Evolutionary conservation across 2,329 filamentous ascomycete species (phyloP), one percentile per base, ranked within the genome.

Genomic region (Phoma sp.): DNA sequence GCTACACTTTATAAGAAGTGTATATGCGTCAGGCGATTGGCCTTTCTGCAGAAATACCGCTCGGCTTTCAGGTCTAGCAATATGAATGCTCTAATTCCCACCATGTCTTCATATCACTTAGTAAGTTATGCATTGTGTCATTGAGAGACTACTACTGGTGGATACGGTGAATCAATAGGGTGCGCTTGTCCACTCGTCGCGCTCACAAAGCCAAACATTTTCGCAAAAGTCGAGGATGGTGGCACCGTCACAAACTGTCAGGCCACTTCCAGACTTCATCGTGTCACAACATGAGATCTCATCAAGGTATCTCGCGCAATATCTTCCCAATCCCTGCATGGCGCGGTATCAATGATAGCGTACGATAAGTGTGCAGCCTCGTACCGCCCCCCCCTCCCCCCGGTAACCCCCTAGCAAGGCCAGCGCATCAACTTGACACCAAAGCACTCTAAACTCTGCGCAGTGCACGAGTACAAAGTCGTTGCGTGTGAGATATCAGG

Each of bases 1-100:
- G 66, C 58, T 49, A 54, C 65, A 66, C 65, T 69, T 70, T 70
- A 38, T 55, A 52, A 70, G 66, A 68, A 67, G 68, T 69, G 68
- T 29, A 29, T 18, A 60, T 52, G 27, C 44, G 25, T 59, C 44
- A 49, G 48, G 54, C 46, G 35, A 36, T 48, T 56, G 59, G 59
- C 55, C 57, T 43, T 65, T 50, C 64, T 53, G 40, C 48, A 62
- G 37, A 67, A 64, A 68, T 67, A 68, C 62, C 62, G 39, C 23
- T 22, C 37, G 64, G 65, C 63, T 68, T 52, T 55, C 45, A 67
- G 60, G 62, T 56, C 58, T 39, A 60, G 54, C 55, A 55, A 62
- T 42, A 52, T 53, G 57, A 59, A 61, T 60, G 59, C 59, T 63
- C 60, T 57, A 52, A 33, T 48, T 9, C 13, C 32, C 13, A 29